These are phyloP conservation scores for Limonomyces culmigenus DNA, from an alignment of 1,284 basidiomycete genomes.

Conservation along the genomic window DNA sequence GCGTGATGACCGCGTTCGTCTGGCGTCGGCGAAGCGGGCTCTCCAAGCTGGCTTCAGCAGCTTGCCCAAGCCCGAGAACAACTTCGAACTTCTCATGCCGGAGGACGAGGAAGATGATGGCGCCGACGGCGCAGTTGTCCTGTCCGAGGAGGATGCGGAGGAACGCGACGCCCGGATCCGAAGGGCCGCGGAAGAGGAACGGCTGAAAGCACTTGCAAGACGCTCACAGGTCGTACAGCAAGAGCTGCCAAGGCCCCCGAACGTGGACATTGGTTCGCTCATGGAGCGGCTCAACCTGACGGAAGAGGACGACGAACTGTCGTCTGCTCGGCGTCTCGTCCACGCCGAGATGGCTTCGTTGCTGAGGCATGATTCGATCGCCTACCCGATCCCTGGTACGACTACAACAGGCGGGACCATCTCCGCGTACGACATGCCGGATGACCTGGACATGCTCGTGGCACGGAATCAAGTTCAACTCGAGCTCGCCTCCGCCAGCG, in stretches of 20 bases:
- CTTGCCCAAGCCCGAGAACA: constrained; percentile 90
- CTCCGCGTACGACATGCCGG: constrained; percentile 62
- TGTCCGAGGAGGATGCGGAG: constrained; percentile 76
- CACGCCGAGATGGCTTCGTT: constrained; percentile 69
- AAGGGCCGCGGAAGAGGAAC: constrained; percentile 60
- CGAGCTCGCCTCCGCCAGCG: constrained; percentile 69
- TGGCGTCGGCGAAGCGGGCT: constrained; percentile 49
- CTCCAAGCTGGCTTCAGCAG: constrained; percentile 71
- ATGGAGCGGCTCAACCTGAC: constrained; percentile 39
- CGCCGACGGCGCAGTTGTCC: constrained; percentile 19
- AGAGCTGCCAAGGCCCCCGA: constrained; percentile 74
- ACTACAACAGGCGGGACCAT: constrained; percentile 58
- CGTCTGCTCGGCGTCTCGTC: constrained; percentile 47
- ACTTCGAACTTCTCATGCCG: constrained; percentile 89
- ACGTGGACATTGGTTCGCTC: constrained; percentile 58
- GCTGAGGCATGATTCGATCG: constrained; percentile 78
- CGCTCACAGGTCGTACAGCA: constrained; percentile 73
- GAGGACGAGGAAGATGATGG: constrained; percentile 56
- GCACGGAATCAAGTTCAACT: constrained; percentile 64
- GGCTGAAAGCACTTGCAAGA: constrained; percentile 61
- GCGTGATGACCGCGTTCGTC: constrained; percentile 49
- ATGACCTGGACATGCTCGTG: constrained; percentile 58
- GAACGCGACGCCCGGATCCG: constrained; percentile 76
- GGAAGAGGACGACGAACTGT: constrained; percentile 26
- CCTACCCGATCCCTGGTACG: constrained; percentile 82